phyloP scores from a whole-genome alignment of 345 rosid genomes.

The Orychophragmus violaceus region DNA sequence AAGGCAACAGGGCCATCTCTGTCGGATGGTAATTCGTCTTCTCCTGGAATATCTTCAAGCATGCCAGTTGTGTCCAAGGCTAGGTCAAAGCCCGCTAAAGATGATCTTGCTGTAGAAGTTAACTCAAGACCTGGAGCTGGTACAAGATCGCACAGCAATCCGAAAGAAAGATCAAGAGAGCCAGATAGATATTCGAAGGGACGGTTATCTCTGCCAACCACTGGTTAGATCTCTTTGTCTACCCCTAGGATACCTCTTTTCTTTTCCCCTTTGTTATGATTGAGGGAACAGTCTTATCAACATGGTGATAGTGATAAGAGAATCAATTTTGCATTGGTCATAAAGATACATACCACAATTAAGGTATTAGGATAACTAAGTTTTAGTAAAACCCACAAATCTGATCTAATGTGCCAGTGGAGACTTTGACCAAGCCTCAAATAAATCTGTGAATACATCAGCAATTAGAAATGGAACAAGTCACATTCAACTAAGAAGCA shows the following conservation, averaged over 20 bases:
- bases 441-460: not conserved
- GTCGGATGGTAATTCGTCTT: constrained; percentile 59
- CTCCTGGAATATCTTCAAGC: constrained; percentile 52
- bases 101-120: constrained; percentile 44
- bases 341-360: not conserved
- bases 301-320: not conserved
- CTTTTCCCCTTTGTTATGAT: not conserved
- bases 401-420: not conserved
- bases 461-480: not conserved
- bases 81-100: constrained; percentile 46
- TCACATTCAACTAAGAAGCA: not conserved
- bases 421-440: not conserved
- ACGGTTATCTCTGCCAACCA: constrained; percentile 69
- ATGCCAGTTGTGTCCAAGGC: constrained; percentile 39
- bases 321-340: not conserved
- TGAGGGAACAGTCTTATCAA: not conserved
- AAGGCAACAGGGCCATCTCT: constrained; percentile 54
- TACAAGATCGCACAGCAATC: constrained; percentile 77
- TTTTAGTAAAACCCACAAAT: not conserved
- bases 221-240: constrained; percentile 39
- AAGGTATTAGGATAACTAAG: not conserved
- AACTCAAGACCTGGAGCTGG: constrained; percentile 40
- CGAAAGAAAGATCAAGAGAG: constrained; percentile 63
- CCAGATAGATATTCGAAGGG: constrained; percentile 51
- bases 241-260: not conserved